phyloP scores from a whole-genome alignment of 225 moss, liverwort and hornwort species.

The Pseudisothecium myosuroides region DNA sequence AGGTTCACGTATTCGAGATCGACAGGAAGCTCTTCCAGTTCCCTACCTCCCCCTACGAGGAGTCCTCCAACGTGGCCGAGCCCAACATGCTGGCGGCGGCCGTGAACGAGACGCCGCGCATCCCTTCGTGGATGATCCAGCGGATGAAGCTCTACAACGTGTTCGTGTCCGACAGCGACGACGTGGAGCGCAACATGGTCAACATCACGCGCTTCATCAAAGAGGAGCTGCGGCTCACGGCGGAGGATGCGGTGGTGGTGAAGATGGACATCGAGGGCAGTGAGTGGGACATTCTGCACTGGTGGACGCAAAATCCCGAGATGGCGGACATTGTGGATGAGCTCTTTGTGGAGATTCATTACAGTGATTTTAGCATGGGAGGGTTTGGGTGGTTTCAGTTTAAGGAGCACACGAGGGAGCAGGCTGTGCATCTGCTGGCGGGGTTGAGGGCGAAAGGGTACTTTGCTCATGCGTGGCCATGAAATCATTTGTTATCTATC shows the following conservation, averaged over 20 bases:
- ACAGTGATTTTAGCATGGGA: constrained; percentile 54
- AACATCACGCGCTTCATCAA: constrained; percentile 88
- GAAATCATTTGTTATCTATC: not conserved
- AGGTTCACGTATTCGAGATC: constrained; percentile 77
- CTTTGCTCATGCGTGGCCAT: constrained; percentile 89
- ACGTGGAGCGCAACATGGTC: not conserved
- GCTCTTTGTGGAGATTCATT: constrained; percentile 88
- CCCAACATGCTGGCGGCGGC: constrained; percentile 10
- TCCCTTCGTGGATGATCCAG: constrained; percentile 72
- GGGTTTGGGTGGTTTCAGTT: constrained; percentile 59
- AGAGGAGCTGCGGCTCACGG: constrained; percentile 45
- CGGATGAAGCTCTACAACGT: constrained; percentile 61
- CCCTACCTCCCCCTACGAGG: constrained; percentile 23
- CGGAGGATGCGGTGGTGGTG: constrained; percentile 60
- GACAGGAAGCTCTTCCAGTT: constrained; percentile 17
- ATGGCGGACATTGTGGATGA: constrained; percentile 79
- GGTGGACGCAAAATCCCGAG: constrained; percentile 56
- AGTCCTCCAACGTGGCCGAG: constrained; percentile 23
- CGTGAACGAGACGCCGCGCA: constrained; percentile 30
- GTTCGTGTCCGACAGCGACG: constrained; percentile 44
- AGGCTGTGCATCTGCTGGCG: constrained; percentile 64
- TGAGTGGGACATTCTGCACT: constrained; percentile 65
- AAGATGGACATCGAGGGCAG: constrained; percentile 93
- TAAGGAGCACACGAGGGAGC: constrained; percentile 3
- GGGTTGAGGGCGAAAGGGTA: constrained; percentile 60